Evolutionary conservation across 768 basidiomycete species (phyloP).

Genomic region (Suillus brevipes): DNA sequence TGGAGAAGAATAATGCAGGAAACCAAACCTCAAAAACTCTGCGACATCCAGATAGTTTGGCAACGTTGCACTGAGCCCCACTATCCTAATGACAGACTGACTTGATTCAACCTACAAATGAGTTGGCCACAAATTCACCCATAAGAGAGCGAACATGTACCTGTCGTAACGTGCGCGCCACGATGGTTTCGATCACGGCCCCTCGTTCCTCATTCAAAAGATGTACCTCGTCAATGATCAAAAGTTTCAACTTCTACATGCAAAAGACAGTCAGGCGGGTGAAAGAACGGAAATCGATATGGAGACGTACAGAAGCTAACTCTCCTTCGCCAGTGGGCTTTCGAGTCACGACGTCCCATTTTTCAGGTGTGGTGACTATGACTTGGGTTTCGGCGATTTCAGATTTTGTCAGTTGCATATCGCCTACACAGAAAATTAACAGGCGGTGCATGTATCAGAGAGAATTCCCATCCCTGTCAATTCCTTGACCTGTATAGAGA

Average conservation of each 20-base stretch:
- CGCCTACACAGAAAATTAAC: constrained; percentile 43
- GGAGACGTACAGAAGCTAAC: constrained; percentile 73
- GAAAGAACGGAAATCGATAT: neutral
- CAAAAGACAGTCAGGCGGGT: constrained; percentile 2
- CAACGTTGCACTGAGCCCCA: constrained; percentile 93
- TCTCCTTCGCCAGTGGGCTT: constrained; percentile 98
- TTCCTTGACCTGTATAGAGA: constrained; percentile 83
- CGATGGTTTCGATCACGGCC: constrained; percentile 97
- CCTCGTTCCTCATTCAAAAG: constrained; percentile 97
- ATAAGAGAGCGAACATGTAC: constrained; percentile 36
- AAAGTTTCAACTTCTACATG: constrained; percentile 78
- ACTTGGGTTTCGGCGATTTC: constrained; percentile 96
- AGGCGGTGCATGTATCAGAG: neutral
- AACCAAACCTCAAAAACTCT: constrained; percentile 80
- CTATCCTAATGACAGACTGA: constrained; percentile 94
- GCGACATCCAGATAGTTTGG: constrained; percentile 98
- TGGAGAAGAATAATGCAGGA: neutral
- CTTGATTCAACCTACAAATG: constrained; percentile 82
- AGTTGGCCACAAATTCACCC: neutral
- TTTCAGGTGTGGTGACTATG: constrained; percentile 98
- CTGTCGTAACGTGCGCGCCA: constrained; percentile 91
- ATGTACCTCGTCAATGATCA: constrained; percentile 98
- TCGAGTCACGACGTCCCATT: constrained; percentile 99
- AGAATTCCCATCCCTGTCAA: constrained; percentile 64
- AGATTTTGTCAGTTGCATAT: constrained; percentile 94